A percentile compares a stretch with the other conserved stretches of the same genome.
Conservation (phyloP, 345 rosid species). For the Salix purpurea region DNA sequence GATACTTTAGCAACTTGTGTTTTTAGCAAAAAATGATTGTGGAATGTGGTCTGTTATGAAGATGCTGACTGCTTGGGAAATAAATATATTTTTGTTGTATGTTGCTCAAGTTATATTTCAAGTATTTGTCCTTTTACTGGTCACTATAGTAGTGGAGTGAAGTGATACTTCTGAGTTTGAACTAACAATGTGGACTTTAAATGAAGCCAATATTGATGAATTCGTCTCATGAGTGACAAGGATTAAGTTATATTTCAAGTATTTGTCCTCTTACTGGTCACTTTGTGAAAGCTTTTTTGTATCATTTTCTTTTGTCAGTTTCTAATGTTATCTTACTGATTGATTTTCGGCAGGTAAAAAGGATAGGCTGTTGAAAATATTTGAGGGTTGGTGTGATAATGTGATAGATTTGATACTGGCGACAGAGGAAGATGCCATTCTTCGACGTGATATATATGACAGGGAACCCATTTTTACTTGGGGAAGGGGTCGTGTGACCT, state of each 20-base stretch:
- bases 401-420: constrained; percentile 67
- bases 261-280: neutral
- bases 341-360: constrained; percentile 52
- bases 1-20: neutral
- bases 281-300: neutral
- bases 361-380: constrained; percentile 76
- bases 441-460: constrained; percentile 89
- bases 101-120: neutral
- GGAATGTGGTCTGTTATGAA: neutral
- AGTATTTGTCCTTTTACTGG: neutral
- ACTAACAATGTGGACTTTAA: neutral
- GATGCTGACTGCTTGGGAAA: neutral
- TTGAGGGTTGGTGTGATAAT: constrained; percentile 90
- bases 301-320: neutral
- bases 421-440: constrained; percentile 73
- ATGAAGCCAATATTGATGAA: neutral
- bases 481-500: constrained; percentile 90
- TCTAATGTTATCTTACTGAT: neutral
- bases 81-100: neutral
- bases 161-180: neutral
- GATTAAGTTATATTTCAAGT: neutral
- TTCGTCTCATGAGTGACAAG: neutral
- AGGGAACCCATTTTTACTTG: constrained; percentile 62
- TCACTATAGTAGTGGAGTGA: neutral
- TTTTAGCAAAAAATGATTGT: neutral